Conservation (phyloP, 805 yeast genomes). For the Spathaspora sp. region DNA sequence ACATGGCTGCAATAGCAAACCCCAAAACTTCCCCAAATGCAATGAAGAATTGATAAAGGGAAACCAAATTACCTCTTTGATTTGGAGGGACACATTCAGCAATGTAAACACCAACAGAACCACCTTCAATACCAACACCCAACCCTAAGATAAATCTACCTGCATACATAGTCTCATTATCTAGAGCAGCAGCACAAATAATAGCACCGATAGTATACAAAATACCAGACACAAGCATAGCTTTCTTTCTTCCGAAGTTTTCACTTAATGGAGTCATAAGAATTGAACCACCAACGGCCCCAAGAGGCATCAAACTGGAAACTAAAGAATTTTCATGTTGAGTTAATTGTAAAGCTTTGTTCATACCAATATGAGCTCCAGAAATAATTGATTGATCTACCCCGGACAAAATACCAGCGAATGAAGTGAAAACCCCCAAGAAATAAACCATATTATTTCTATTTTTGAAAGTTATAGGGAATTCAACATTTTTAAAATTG, state of each 20-base stretch:
- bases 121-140: conserved; percentile 67
- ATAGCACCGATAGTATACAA: conserved; percentile 55
- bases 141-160: conserved; percentile 56
- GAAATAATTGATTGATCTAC: conserved; percentile 64
- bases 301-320: conserved; percentile 61
- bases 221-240: conserved; percentile 54
- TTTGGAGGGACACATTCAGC: conserved; percentile 57
- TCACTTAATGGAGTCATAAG: background rate
- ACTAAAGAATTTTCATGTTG: conserved; percentile 48
- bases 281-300: conserved; percentile 35
- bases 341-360: conserved; percentile 35
- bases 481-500: conserved; percentile 32
- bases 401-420: conserved; percentile 65
- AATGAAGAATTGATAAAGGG: conserved; percentile 60
- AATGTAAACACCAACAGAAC: conserved; percentile 59
- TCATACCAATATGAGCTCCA: conserved; percentile 58
- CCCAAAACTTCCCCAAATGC: conserved; percentile 68
- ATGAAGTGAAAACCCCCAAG: conserved; percentile 55
- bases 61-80: conserved; percentile 57
- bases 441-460: conserved; percentile 44
- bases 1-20: conserved; percentile 60
- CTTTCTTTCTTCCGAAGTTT: conserved; percentile 32
- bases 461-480: conserved; percentile 40
- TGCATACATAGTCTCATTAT: conserved; percentile 40
- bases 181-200: conserved; percentile 45